Base-by-base conservation (phyloP, 2,329 filamentous ascomycete species). In the Colletotrichum truncatum region DNA sequence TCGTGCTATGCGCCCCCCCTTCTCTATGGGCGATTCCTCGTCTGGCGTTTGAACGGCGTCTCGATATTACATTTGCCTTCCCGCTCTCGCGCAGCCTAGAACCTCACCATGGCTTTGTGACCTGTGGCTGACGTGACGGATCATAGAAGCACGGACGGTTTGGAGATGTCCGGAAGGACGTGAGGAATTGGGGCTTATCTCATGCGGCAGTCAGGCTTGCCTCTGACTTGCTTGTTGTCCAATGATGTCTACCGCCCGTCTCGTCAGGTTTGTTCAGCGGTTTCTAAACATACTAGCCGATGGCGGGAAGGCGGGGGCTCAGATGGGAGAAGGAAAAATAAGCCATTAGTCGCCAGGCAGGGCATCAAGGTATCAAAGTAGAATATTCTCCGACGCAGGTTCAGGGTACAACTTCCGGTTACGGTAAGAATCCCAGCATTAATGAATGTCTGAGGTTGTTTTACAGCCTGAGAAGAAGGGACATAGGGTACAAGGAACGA, bases 81-180 rank as follows among this genome's bases (percentile, higher is more conserved):
- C n/a, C n/a, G n/a, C n/a, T n/a, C n/a, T n/a, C n/a, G n/a, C n/a
- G 39, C 11, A 25, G 39, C 18, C 39, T 43, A 21, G 18, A 43
- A 43, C 26, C 46, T 36, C 18, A 25, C 26, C 36, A 34, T n/a
- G 12, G 53, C 43, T 58, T n/a, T 51, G 43, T 58, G 60, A 63
- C 58, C 28, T 51, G 62, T 65, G 51, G 62, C 62, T 65, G 57
- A 56, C 62, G 43, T 62, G 55, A 57, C 56, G 49, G 58, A 11
- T 21, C 39, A 49, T 16, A 53, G 32, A 26, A 11, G 51, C 62
- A 65, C 62, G 62, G 62, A 62, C 62, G 62, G 48, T 62, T 62
- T 65, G 62, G 62, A 65, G 62, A 65, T 65, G 62, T 65, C 62
- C 62, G 62, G 49, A 49, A 65, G 57, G 57, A 62, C 49, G 43